phyloP scores from a whole-genome alignment of 2,329 filamentous ascomycete species.

The Fusarium sp. region DNA sequence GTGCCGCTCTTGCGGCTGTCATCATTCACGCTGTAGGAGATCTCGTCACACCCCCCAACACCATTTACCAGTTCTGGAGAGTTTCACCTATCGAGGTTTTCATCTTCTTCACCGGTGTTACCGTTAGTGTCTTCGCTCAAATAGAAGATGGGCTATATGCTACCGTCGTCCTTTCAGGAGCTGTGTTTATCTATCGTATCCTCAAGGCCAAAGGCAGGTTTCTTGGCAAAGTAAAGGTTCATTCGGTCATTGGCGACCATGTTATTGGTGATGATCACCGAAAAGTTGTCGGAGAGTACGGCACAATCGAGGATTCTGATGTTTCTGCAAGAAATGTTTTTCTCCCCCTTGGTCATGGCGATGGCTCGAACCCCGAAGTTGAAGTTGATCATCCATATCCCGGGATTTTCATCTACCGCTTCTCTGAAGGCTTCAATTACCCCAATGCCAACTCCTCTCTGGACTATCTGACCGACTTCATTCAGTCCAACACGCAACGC shows the following conservation, averaged over 20 bases:
- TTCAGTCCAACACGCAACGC: conserved; percentile 77
- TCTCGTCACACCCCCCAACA: conserved; percentile 89
- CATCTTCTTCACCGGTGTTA: conserved; percentile 92
- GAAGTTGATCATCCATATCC: conserved; percentile 85
- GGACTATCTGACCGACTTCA: conserved; percentile 76
- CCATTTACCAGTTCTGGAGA: conserved; percentile 93
- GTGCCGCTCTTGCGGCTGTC: conserved; percentile 81
- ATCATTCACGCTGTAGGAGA: conserved; percentile 97
- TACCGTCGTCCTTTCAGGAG: conserved; percentile 80
- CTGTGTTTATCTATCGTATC: conserved; percentile 83
- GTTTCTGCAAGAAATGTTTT: conserved; percentile 79
- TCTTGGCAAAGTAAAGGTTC: conserved; percentile 73
- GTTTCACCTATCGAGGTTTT: conserved; percentile 90
- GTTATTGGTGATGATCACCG: conserved; percentile 69
- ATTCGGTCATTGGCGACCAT: conserved; percentile 83
- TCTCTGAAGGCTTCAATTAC: conserved; percentile 95
- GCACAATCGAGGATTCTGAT: conserved; percentile 61
- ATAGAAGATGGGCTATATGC: conserved; percentile 96
- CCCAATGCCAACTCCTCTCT: conserved; percentile 91
- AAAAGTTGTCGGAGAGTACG: conserved; percentile 62
- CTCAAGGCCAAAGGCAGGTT: conserved; percentile 85
- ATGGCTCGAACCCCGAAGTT: conserved; percentile 89
- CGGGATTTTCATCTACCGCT: conserved; percentile 95
- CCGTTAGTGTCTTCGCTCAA: conserved; percentile 86
- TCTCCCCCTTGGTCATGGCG: conserved; percentile 85